Evolutionary conservation across 2,329 filamentous ascomycete species (phyloP).

Genomic region (Bipolaris bicolor): DNA sequence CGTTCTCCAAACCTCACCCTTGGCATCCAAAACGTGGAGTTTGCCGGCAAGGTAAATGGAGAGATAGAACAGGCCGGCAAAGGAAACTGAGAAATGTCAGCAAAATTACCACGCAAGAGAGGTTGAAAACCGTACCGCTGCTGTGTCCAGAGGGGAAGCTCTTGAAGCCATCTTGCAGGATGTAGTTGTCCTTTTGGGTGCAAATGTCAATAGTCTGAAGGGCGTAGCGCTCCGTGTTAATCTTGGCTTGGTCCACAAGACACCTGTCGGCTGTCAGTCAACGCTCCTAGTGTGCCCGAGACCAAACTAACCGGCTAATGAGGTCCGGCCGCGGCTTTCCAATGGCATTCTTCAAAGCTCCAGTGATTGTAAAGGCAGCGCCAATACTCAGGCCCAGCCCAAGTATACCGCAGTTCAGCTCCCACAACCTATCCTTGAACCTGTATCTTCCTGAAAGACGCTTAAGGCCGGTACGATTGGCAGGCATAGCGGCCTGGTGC

Average conservation of each 20-base stretch:
- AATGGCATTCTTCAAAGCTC: slow-evolving; percentile 63
- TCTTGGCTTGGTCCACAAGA: slow-evolving; percentile 15
- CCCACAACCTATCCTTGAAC: slow-evolving; percentile 65
- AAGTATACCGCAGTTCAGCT: slow-evolving; percentile 65
- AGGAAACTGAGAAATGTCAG: slow-evolving; percentile 55
- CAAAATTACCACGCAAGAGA: not conserved
- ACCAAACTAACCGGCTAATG: slow-evolving; percentile 57
- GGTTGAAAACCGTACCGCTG: slow-evolving; percentile 51
- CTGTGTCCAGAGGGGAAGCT: slow-evolving; percentile 65
- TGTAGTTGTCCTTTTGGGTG: slow-evolving; percentile 55
- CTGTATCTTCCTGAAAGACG: slow-evolving; percentile 55
- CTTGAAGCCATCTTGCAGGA: slow-evolving; percentile 65
- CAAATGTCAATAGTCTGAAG: slow-evolving; percentile 53
- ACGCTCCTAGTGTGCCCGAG: not conserved
- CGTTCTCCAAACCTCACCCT: slow-evolving; percentile 66
- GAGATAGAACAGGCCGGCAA: slow-evolving; percentile 65
- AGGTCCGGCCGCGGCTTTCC: slow-evolving; percentile 66
- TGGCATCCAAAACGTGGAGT: slow-evolving; percentile 64
- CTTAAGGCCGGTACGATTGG: slow-evolving; percentile 36
- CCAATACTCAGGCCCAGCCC: slow-evolving; percentile 62
- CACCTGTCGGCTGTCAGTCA: slow-evolving; percentile 26
- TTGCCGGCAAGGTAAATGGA: slow-evolving; percentile 66
- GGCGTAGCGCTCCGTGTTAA: slow-evolving; percentile 10
- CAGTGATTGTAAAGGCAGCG: slow-evolving; percentile 63
- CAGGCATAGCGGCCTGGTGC: slow-evolving; percentile 49